Percentiles rank a stretch among this genome's conserved stretches.
These are phyloP conservation scores for Aspergillus haitiensis DNA, from an alignment of 495 filamentous ascomycete genomes.

Conservation along the genomic window DNA sequence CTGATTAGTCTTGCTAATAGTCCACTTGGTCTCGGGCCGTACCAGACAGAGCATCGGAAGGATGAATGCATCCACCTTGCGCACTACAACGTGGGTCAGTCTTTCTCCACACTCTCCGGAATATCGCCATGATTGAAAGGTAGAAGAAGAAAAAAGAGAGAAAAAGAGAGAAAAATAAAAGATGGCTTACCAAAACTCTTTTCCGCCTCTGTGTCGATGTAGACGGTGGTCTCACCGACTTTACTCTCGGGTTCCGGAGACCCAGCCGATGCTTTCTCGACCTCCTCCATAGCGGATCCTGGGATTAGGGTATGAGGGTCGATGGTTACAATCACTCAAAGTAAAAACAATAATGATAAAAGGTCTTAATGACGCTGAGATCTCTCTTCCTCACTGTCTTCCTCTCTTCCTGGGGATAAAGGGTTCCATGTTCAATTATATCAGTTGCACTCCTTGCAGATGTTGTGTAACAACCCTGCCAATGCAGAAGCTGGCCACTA, in stretches of 20 bases:
- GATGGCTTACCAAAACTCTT: conserved; percentile 20
- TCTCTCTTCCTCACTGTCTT: too few relatives aligned
- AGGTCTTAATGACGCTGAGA: too few relatives aligned
- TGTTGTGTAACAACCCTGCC: conserved; percentile 7
- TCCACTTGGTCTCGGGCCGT: neutral
- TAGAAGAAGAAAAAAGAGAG: neutral
- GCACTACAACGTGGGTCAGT: conserved; percentile 15
- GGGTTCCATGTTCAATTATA: neutral
- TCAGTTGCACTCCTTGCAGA: neutral
- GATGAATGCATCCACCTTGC: conserved; percentile 35
- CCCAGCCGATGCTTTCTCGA: conserved; percentile 9
- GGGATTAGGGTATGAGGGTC: neutral
- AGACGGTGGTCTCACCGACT: conserved; percentile 16
- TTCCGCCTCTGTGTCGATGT: conserved; percentile 30
- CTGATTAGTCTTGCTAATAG: conserved; percentile 6
- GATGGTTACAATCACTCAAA: neutral
- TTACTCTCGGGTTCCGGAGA: conserved; percentile 18
- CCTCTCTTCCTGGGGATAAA: too few relatives aligned
- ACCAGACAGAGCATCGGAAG: conserved; percentile 38
- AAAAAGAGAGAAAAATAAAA: neutral
- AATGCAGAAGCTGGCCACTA: neutral
- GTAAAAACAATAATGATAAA: too few relatives aligned
- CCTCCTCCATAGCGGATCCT: neutral
- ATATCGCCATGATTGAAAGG: too few relatives aligned
- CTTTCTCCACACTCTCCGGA: neutral